Base-by-base conservation (phyloP, 2,329 filamentous ascomycete genomes). In the Claviceps quebecensis region DNA sequence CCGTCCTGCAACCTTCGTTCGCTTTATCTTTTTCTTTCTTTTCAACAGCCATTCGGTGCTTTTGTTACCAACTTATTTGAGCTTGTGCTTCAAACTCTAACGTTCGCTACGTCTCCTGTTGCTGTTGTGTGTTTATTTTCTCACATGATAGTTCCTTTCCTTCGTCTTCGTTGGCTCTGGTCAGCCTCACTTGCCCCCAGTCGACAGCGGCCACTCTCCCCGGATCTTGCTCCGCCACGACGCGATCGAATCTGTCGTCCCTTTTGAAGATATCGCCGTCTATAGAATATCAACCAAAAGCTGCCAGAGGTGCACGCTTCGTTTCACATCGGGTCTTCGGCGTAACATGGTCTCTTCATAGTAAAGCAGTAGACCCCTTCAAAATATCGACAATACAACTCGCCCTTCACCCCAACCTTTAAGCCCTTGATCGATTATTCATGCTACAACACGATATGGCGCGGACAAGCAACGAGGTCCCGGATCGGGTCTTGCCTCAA, bases 381-480 rank as follows among this genome's bases (percentile, higher is more conserved):
- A 39, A 49, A 41, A 38, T 50, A 39, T 45, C 39, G 44, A 39
- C 47, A 52, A 34, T 43, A 38, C 17, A 36, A 23, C 36, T 43
- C 37, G n/a, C 41, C n/a, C 37, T 45, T 50, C 47, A 38, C 26
- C 29, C 36, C 2, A 17, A 13, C 22, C n/a, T 41, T 22, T 34
- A 11, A 11, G 11, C 7, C 29, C 16, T 17, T 11, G 9, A 39
- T 46, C 51, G 13, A 49, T 36, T 29, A 17, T 17, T 29, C 13
- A 47, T 7, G 5, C 40, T n/a, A 40, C 14, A 17, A n/a, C 36
- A n/a, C 40, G 49, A 48, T 50, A 69, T 69, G 67, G 58, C 65
- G 56, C 63, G 60, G 40, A 60, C 57, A 34, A 58, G 64, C 22
- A 57, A 57, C 6, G 60, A 67, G 44, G 66, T 66, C 53, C 61